phyloP scores from a whole-genome alignment of 768 basidiomycete genomes.

The Phlegmacium glaucopus region DNA sequence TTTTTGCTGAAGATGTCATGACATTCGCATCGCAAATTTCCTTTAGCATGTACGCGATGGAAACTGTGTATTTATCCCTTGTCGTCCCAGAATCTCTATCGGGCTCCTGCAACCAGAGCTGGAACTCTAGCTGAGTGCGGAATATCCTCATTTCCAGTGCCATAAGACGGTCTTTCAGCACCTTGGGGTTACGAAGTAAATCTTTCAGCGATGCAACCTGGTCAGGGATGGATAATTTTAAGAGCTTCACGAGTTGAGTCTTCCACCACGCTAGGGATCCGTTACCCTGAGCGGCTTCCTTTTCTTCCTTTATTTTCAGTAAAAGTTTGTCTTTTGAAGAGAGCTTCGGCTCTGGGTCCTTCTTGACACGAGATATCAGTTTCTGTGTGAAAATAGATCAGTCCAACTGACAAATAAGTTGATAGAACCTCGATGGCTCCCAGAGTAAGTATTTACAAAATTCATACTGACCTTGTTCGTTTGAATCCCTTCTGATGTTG shows the following conservation, averaged over 20 bases:
- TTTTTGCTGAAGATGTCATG: constrained; percentile 32
- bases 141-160: constrained; percentile 50
- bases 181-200: constrained; percentile 45
- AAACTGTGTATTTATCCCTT: constrained; percentile 44
- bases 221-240: constrained; percentile 27
- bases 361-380: background rate
- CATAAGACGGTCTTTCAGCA: constrained; percentile 39
- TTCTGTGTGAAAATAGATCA: no score
- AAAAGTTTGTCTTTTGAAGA: constrained; percentile 29
- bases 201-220: constrained; percentile 31
- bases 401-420: no score
- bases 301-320: constrained; percentile 42
- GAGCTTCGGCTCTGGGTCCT: constrained; percentile 6
- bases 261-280: constrained; percentile 52
- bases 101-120: constrained; percentile 48
- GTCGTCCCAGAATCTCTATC: constrained; percentile 31
- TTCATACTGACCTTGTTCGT: no score
- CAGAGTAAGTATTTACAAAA: no score
- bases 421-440: no score
- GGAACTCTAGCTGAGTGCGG: constrained; percentile 47
- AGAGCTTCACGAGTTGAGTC: constrained; percentile 39
- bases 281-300: constrained; percentile 33
- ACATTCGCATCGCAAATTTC: constrained; percentile 35
- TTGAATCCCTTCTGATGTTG: no score
- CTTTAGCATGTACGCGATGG: constrained; percentile 47